Evolutionary conservation across 2,329 filamentous ascomycete species (phyloP).

Genomic region (Plenodomus lindquistii): DNA sequence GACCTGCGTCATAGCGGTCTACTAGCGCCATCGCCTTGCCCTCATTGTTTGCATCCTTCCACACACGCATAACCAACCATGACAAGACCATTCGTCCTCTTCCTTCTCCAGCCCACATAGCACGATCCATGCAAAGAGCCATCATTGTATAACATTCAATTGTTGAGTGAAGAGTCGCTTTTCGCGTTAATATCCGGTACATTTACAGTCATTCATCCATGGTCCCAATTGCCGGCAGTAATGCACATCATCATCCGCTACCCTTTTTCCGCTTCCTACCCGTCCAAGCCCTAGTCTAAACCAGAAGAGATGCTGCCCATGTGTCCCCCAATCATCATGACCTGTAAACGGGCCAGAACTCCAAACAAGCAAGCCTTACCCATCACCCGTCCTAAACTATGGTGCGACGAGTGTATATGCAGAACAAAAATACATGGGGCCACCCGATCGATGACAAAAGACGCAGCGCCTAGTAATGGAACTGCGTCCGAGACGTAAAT

Average conservation of each 20-base stretch:
- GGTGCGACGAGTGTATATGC: neutral
- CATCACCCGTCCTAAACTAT: neutral
- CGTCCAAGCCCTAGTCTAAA: neutral
- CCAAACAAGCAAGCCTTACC: neutral
- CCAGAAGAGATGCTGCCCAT: neutral
- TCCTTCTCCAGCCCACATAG: too few species aligned
- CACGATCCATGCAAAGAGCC: too few species aligned
- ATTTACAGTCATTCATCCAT: conserved; percentile 8
- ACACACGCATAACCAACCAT: too few species aligned
- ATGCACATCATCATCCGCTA: conserved; percentile 1
- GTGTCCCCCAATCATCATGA: neutral
- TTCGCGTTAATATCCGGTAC: conserved; percentile 7
- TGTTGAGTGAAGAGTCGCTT: neutral
- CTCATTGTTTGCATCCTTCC: neutral
- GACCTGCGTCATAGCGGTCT: conserved; percentile 7
- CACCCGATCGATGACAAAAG: neutral
- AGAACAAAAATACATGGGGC: neutral
- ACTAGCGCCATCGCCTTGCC: neutral
- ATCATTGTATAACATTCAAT: neutral
- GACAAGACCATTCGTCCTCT: too few species aligned
- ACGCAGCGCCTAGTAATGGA: neutral
- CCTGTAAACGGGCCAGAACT: conserved; percentile 1
- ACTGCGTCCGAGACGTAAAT: neutral
- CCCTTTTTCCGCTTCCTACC: neutral
- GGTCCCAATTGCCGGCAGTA: neutral